These are phyloP conservation scores for Colletotrichum sp. DNA, from an alignment of 2,329 filamentous ascomycete genomes.

Conservation along the genomic window DNA sequence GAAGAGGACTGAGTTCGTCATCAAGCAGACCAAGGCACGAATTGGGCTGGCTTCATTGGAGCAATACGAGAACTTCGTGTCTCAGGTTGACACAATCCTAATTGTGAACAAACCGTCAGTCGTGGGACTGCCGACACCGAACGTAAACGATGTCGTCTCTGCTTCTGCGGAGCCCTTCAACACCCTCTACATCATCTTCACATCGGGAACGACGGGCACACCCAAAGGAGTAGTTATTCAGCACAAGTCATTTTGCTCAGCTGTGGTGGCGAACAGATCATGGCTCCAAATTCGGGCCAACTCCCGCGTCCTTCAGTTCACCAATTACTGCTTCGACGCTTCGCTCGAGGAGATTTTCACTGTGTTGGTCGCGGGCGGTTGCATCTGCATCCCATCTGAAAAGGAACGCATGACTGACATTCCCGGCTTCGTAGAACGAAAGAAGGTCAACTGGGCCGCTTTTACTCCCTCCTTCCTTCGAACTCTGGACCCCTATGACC, in stretches of 20 bases:
- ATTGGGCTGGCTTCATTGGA: not conserved
- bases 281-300: slow-evolving; percentile 1
- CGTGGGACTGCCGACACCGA: not conserved
- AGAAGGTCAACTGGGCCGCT: slow-evolving; percentile 57
- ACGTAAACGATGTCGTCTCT: not conserved
- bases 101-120: not conserved
- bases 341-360: slow-evolving; percentile 57
- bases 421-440: slow-evolving; percentile 50
- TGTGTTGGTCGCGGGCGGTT: slow-evolving; percentile 53
- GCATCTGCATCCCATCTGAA: slow-evolving; percentile 41
- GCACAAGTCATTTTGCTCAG: slow-evolving; percentile 29
- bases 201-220: slow-evolving; percentile 56
- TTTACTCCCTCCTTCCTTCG: slow-evolving; percentile 63
- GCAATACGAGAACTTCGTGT: not conserved
- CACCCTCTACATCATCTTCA: slow-evolving; percentile 50
- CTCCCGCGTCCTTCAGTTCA: slow-evolving; percentile 43
- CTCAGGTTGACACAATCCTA: not conserved
- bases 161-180: not conserved
- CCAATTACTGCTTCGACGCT: slow-evolving; percentile 58
- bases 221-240: slow-evolving; percentile 53
- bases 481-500: slow-evolving; percentile 38
- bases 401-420: slow-evolving; percentile 48
- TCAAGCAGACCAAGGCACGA: not conserved
- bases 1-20: not conserved
- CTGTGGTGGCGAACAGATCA: not conserved